These are phyloP conservation scores for Apiotrichum mycotoxinovorans DNA, from an alignment of 1,284 basidiomycete species.

Conservation along the genomic window DNA sequence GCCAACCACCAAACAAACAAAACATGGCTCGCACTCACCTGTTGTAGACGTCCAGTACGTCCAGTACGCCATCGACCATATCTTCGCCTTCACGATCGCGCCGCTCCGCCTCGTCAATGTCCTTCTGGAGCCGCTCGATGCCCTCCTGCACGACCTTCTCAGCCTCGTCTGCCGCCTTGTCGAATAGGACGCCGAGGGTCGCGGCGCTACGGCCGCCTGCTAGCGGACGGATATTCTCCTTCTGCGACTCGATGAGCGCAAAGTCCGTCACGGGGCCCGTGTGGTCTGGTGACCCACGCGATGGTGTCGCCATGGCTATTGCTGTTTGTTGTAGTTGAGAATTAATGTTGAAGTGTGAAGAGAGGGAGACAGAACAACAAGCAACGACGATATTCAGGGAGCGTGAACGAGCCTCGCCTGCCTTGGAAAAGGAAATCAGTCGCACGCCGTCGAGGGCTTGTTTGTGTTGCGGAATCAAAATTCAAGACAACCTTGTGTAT, in stretches of 20 bases:
- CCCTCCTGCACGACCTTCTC: conserved; percentile 50
- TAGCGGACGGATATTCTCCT: conserved; percentile 60
- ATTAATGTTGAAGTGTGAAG: not conserved
- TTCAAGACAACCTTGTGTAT: not conserved
- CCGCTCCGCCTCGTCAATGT: conserved; percentile 49
- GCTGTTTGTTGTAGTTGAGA: not conserved
- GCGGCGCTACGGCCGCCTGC: conserved; percentile 57
- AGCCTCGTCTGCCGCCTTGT: conserved; percentile 44
- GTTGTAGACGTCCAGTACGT: conserved; percentile 53
- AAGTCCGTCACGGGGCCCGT: conserved; percentile 50
- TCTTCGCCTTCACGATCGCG: conserved; percentile 58
- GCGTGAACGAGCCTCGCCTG: too few species aligned
- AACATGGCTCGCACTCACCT: conserved; percentile 42
- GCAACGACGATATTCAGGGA: too few species aligned
- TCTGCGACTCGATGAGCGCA: conserved; percentile 55
- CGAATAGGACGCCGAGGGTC: conserved; percentile 54
- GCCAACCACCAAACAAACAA: not conserved
- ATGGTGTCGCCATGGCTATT: conserved; percentile 13
- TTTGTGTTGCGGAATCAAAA: not conserved
- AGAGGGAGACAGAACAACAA: too few species aligned
- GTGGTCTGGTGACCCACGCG: conserved; percentile 6
- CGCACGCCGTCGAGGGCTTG: not conserved
- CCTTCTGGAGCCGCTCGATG: conserved; percentile 46
- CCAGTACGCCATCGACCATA: conserved; percentile 47
- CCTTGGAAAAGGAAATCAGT: not conserved